These are phyloP conservation scores for Epithele typhae DNA, from an alignment of 768 basidiomycete species.

Conservation along the genomic window DNA sequence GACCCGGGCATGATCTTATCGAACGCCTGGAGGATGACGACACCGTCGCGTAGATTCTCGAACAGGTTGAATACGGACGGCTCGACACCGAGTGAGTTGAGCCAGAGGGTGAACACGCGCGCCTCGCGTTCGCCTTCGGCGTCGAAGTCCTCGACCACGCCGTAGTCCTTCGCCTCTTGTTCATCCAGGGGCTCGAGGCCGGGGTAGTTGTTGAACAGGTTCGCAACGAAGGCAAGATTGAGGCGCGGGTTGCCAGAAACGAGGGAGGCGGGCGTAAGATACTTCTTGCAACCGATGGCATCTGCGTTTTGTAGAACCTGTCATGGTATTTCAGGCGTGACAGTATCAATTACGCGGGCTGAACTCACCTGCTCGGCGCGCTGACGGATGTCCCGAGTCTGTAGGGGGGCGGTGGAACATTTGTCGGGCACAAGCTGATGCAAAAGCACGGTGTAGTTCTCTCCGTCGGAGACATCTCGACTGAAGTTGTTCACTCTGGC, in stretches of 20 bases:
- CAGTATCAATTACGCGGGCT: not conserved
- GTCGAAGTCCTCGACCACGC: constrained; percentile 93
- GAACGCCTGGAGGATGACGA: constrained; percentile 91
- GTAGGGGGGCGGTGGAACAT: constrained; percentile 87
- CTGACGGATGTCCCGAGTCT: constrained; percentile 74
- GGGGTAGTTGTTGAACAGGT: constrained; percentile 97
- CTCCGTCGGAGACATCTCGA: constrained; percentile 93
- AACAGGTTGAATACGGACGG: constrained; percentile 96
- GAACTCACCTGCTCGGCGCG: constrained; percentile 75
- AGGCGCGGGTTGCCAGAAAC: constrained; percentile 94
- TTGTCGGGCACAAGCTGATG: constrained; percentile 94
- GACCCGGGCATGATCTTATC: constrained; percentile 92
- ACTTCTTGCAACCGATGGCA: constrained; percentile 91
- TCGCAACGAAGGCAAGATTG: constrained; percentile 97
- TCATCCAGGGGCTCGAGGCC: constrained; percentile 93
- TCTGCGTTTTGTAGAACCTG: constrained; percentile 91
- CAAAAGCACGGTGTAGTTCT: constrained; percentile 95
- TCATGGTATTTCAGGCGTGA: not conserved
- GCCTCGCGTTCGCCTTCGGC: constrained; percentile 99
- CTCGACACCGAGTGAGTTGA: constrained; percentile 96
- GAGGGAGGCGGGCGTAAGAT: constrained; percentile 88
- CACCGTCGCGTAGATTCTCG: constrained; percentile 91
- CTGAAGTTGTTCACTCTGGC: constrained; percentile 94
- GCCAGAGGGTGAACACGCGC: constrained; percentile 95
- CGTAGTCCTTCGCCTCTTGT: constrained; percentile 88